Evolutionary conservation across 805 yeast species (phyloP).

Genomic region (Blastobotrys muscicola): DNA sequence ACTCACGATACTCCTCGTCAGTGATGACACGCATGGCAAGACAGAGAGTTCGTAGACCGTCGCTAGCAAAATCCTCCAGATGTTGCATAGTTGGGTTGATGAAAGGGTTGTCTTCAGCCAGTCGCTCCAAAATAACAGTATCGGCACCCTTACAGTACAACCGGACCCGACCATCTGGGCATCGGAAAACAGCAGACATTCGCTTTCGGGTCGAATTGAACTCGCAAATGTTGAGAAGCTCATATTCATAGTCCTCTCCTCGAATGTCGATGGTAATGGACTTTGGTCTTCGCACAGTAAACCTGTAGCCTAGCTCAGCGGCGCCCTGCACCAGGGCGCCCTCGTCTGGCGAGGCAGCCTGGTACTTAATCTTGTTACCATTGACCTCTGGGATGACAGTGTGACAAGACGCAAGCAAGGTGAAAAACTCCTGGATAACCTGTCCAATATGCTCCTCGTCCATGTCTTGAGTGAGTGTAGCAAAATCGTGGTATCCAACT

Average conservation of each 20-base stretch:
- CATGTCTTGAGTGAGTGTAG: slow-evolving; percentile 42
- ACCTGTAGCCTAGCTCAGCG: slow-evolving; percentile 75
- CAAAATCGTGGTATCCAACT: slow-evolving; percentile 67
- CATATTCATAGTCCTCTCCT: slow-evolving; percentile 52
- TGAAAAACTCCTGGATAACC: slow-evolving; percentile 65
- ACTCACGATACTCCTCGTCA: slow-evolving; percentile 62
- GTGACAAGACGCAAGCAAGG: slow-evolving; percentile 84
- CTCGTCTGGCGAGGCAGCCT: slow-evolving; percentile 98
- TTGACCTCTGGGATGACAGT: slow-evolving; percentile 91
- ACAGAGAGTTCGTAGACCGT: slow-evolving; percentile 91
- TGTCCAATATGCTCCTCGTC: slow-evolving; percentile 28
- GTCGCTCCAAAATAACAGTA: slow-evolving; percentile 83
- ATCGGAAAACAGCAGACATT: slow-evolving; percentile 90
- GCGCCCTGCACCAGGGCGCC: slow-evolving; percentile 98
- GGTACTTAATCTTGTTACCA: slow-evolving; percentile 58
- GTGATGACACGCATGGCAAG: slow-evolving; percentile 75
- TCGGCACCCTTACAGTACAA: slow-evolving; percentile 97
- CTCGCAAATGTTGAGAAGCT: slow-evolving; percentile 84
- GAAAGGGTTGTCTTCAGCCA: slow-evolving; percentile 62
- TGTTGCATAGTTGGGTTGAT: slow-evolving; percentile 76
- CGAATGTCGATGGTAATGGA: slow-evolving; percentile 56
- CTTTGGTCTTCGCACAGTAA: slow-evolving; percentile 77
- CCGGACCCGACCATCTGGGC: slow-evolving; percentile 88
- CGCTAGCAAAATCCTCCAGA: slow-evolving; percentile 92
- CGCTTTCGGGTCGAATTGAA: slow-evolving; percentile 96